Conservation (phyloP, 257 asterid species). For the Fraxinus cuspidata region DNA sequence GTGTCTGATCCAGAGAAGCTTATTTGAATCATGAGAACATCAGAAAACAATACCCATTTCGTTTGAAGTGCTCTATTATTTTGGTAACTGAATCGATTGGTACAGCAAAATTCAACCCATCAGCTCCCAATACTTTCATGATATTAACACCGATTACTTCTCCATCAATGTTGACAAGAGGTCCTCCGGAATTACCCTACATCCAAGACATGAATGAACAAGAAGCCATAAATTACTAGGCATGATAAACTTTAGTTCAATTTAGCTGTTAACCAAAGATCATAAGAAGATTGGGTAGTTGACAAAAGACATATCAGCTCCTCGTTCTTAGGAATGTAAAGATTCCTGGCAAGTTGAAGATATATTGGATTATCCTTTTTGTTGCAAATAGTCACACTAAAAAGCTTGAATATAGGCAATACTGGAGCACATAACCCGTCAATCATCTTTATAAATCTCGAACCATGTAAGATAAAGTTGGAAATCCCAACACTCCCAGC, state of each 20-base stretch:
- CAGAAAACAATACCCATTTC: conserved; percentile 51
- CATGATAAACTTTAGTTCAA: conserved; percentile 7
- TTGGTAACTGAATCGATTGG: conserved; percentile 75
- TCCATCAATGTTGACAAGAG: conserved; percentile 83
- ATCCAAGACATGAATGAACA: conserved; percentile 20
- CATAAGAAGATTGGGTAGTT: conserved; percentile 16
- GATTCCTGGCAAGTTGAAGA: conserved; percentile 6
- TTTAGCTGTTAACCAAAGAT: conserved; percentile 8
- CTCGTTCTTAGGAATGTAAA: conserved; percentile 7
- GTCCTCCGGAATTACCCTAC: conserved; percentile 97
- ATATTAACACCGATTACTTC: conserved; percentile 80
- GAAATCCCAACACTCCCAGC: conserved; percentile 8
- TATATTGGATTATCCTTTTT: conserved; percentile 7
- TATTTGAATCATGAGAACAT: neutral
- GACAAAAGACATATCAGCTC: neutral
- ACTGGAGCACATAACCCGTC: neutral
- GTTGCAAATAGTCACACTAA: conserved; percentile 4
- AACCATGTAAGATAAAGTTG: conserved; percentile 6
- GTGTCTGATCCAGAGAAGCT: neutral
- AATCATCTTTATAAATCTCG: conserved; percentile 1
- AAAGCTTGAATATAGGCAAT: conserved; percentile 8
- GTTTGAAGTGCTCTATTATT: conserved; percentile 75
- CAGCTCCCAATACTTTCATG: conserved; percentile 81
- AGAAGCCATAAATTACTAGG: conserved; percentile 11
- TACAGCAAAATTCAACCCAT: conserved; percentile 81